Conservation (phyloP, 352 stramenopile species). For the Phytopythium cucurbitacearum region DNA sequence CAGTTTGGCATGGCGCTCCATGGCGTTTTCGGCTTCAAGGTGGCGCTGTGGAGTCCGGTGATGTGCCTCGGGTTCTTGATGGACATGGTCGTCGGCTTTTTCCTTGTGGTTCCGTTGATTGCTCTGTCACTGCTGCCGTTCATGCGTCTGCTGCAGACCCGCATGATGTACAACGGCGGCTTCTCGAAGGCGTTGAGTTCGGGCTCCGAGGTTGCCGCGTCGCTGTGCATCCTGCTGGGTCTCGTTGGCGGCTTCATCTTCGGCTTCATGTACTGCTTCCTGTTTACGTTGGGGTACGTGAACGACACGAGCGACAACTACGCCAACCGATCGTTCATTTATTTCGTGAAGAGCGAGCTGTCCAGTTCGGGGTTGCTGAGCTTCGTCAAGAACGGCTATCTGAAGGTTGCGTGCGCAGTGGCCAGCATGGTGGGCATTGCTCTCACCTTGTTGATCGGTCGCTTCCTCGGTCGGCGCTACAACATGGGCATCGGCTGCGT, state of each 20-base stretch:
- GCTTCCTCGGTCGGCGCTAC: conserved; percentile 47
- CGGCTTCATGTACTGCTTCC: conserved; percentile 69
- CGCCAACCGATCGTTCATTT: conserved; percentile 74
- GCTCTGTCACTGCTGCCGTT: conserved; percentile 77
- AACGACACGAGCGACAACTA: conserved; percentile 71
- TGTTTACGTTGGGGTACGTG: conserved; percentile 67
- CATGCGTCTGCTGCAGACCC: conserved; percentile 82
- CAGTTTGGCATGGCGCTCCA: conserved; percentile 73
- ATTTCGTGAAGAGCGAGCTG: conserved; percentile 45
- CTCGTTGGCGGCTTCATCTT: conserved; percentile 73
- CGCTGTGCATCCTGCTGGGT: conserved; percentile 71
- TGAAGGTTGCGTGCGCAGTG: conserved; percentile 48
- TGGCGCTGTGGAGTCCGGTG: conserved; percentile 67
- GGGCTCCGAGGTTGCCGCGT: conserved; percentile 78
- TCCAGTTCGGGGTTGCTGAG: conserved; percentile 27
- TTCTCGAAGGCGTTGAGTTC: conserved; percentile 77
- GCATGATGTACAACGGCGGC: conserved; percentile 86
- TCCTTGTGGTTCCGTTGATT: conserved; percentile 73
- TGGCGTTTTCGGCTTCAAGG: conserved; percentile 49
- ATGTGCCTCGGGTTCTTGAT: conserved; percentile 80
- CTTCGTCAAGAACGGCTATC: conserved; percentile 49
- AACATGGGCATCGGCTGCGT: conserved; percentile 56
- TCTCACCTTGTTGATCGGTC: conserved; percentile 47
- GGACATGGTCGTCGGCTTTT: conserved; percentile 79
- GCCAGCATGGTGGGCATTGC: conserved; percentile 50